A percentile compares a stretch with the other conserved stretches of the same genome.
Conservation (phyloP, 495 filamentous ascomycete genomes). For the Penicillium lividum region DNA sequence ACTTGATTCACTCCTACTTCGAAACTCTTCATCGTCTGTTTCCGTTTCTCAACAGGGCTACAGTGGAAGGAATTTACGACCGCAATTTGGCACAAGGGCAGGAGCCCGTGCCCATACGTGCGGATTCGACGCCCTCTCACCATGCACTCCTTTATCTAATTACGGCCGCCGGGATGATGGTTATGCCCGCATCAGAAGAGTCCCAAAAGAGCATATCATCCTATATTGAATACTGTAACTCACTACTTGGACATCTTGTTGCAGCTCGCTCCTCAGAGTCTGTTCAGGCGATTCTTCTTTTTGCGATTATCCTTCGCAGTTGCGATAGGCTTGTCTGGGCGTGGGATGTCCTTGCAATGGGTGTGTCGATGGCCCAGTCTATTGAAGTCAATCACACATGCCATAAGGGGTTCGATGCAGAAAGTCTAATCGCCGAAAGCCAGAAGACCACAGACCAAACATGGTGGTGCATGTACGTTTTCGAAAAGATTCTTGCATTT, state of each 20-base stretch:
- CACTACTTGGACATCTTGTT: slow-evolving; percentile 14
- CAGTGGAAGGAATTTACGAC: not conserved
- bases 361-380: slow-evolving; percentile 16
- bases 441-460: not conserved
- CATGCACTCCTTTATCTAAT: not conserved
- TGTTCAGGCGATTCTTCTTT: slow-evolving; percentile 13
- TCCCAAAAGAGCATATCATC: slow-evolving; percentile 5
- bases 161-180: not conserved
- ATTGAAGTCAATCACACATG: slow-evolving; percentile 11
- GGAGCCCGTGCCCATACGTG: not conserved
- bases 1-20: not conserved
- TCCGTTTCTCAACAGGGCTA: not conserved
- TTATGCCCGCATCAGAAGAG: not conserved
- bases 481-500: slow-evolving; percentile 14
- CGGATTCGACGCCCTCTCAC: not conserved
- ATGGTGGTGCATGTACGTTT: slow-evolving; percentile 18
- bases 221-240: slow-evolving; percentile 15
- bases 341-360: slow-evolving; percentile 18
- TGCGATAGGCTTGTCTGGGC: slow-evolving; percentile 17
- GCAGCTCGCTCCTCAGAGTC: slow-evolving; percentile 3
- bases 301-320: slow-evolving; percentile 13
- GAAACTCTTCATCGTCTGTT: not conserved
- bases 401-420: too few relatives aligned
- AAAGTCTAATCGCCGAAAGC: too few relatives aligned
- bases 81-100: too few relatives aligned